Evolutionary conservation across 2,329 filamentous ascomycete species (phyloP).

Genomic region (Fusarium citri): DNA sequence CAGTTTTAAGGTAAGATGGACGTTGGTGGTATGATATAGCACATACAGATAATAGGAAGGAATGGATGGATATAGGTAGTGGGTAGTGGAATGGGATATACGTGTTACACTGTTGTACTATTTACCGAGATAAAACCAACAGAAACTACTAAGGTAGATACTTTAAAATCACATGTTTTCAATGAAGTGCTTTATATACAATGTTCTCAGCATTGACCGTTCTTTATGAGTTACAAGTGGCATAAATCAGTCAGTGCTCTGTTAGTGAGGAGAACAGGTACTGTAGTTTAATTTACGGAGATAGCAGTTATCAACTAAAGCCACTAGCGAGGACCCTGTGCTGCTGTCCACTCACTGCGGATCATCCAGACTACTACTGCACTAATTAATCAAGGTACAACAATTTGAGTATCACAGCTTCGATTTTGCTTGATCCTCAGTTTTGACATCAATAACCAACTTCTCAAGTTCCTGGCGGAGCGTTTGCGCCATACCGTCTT

Average conservation of each 20-base stretch:
- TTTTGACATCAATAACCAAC: slow-evolving; percentile 55
- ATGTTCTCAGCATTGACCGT: neutral
- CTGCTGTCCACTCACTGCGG: neutral
- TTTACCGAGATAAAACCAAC: neutral
- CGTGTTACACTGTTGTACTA: neutral
- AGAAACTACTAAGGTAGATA: neutral
- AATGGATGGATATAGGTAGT: slow-evolving; percentile 42
- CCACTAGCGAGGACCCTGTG: slow-evolving; percentile 1
- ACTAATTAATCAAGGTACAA: neutral
- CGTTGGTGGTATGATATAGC: neutral
- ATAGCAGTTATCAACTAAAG: neutral
- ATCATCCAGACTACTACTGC: neutral
- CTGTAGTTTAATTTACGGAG: neutral
- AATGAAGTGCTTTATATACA: neutral
- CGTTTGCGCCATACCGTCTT: slow-evolving; percentile 70
- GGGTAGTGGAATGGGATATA: neutral
- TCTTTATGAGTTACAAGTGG: neutral
- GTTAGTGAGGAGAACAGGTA: neutral
- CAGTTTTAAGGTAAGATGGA: slow-evolving; percentile 43
- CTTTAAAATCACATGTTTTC: neutral
- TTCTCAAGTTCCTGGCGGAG: slow-evolving; percentile 70
- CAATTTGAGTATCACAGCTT: slow-evolving; percentile 23
- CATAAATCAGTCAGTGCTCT: neutral
- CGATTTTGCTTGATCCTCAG: slow-evolving; percentile 9
- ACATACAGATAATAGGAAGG: slow-evolving; percentile 44